phyloP scores from a whole-genome alignment of 768 basidiomycete genomes.

The Tricholoma matsutake region DNA sequence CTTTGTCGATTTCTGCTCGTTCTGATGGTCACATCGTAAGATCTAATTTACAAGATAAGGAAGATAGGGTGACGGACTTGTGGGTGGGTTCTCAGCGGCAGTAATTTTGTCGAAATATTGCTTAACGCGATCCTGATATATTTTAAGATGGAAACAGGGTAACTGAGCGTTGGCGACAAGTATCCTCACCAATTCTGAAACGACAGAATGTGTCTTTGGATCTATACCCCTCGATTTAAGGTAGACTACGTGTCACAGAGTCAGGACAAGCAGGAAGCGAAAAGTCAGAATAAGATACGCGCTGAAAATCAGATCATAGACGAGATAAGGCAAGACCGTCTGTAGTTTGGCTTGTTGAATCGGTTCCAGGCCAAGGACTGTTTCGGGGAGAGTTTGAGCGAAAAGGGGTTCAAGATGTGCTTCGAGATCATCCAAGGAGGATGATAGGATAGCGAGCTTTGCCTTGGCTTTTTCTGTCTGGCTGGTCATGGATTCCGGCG shows the following conservation, averaged over 20 bases:
- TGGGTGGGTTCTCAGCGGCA: constrained; percentile 63
- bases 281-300: constrained; percentile 21
- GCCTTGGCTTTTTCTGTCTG: constrained; percentile 45
- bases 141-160: constrained; percentile 3
- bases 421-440: constrained; percentile 71
- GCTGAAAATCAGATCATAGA: constrained; percentile 88
- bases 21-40: constrained; percentile 23
- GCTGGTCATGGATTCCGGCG: constrained; percentile 33
- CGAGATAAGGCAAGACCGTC: constrained; percentile 73
- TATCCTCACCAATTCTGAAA: constrained; percentile 60
- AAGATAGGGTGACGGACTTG: constrained; percentile 38
- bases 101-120: constrained; percentile 84
- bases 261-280: background rate
- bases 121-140: constrained; percentile 64
- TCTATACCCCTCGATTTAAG: constrained; percentile 78
- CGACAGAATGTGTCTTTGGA: constrained; percentile 73
- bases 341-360: constrained; percentile 83
- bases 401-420: constrained; percentile 63
- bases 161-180: background rate
- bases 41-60: constrained; percentile 1
- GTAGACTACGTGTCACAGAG: constrained; percentile 52
- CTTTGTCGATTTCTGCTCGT: constrained; percentile 64
- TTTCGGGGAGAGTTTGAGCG: constrained; percentile 64
- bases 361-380: constrained; percentile 58
- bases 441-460: constrained; percentile 46